Percentiles rank a stretch among this genome's conserved stretches.
Conservation (phyloP, 805 yeast genomes). For the Wilhelminamyces savonicus region DNA sequence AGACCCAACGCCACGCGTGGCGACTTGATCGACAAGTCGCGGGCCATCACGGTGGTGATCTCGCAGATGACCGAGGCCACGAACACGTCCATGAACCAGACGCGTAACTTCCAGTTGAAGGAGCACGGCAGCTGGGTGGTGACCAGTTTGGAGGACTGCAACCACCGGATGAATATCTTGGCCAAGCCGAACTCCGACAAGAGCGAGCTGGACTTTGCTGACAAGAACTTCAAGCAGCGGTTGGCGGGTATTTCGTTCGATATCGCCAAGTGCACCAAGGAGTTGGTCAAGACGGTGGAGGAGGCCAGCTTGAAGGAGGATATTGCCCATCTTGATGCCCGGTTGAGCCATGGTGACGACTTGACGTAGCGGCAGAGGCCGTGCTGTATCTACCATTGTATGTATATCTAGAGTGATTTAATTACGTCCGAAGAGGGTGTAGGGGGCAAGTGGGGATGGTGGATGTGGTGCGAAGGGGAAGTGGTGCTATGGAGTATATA, state of each 20-base stretch:
- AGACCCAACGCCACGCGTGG: conserved; percentile 73
- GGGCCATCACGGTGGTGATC: conserved; percentile 72
- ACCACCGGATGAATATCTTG: conserved; percentile 71
- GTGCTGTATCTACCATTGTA: no score
- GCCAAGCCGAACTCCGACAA: conserved; percentile 41
- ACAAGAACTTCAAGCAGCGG: conserved; percentile 84
- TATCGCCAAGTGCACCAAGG: conserved; percentile 93
- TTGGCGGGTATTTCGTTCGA: conserved; percentile 95
- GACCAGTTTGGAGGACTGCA: conserved; percentile 78
- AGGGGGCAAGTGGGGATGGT: no score
- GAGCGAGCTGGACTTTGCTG: conserved; percentile 64
- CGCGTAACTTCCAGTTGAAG: conserved; percentile 75
- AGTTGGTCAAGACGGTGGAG: conserved; percentile 90
- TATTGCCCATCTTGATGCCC: conserved; percentile 72
- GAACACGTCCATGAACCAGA: conserved; percentile 78
- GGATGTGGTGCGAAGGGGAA: no score
- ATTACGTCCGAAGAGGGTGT: no score
- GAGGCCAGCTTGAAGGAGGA: conserved; percentile 88
- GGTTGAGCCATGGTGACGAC: conserved; percentile 36
- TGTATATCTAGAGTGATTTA: no score
- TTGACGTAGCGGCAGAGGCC: conserved; percentile 1
- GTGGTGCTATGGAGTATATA: no score
- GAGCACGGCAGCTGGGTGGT: conserved; percentile 93
- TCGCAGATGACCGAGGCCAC: conserved; percentile 88
- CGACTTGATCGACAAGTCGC: conserved; percentile 63